A percentile compares a stretch with the other conserved stretches of the same genome.
phyloP scores from a whole-genome alignment of 192 early-diverging fungal species.

The Fimicolochytrium jonesii region DNA sequence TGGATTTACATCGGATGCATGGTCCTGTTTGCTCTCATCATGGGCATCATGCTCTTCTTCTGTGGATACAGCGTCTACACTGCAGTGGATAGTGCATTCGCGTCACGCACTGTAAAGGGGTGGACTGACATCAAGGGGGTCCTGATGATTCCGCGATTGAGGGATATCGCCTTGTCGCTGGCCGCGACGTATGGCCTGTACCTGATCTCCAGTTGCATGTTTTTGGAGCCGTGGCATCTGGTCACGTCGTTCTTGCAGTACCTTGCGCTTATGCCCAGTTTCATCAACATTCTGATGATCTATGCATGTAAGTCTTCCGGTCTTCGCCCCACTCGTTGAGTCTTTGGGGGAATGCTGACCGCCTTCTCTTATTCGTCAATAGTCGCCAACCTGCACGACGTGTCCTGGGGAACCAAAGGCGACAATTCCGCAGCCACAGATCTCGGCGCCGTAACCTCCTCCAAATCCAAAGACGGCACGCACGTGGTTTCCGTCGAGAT shows the following conservation, averaged over 20 bases:
- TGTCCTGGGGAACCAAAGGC: conserved; percentile 96
- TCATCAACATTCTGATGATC: conserved; percentile 88
- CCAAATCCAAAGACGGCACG: conserved; percentile 65
- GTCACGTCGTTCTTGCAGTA: conserved; percentile 86
- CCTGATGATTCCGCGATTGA: conserved; percentile 47
- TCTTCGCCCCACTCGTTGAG: too few relatives aligned
- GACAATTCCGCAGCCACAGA: conserved; percentile 62
- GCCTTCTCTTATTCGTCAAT: too few relatives aligned
- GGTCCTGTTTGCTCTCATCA: conserved; percentile 80
- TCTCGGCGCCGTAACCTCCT: conserved; percentile 73
- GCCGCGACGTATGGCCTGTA: conserved; percentile 80
- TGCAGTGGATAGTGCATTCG: conserved; percentile 2
- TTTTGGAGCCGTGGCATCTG: conserved; percentile 90
- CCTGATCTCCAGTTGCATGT: conserved; percentile 70
- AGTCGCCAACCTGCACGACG: conserved; percentile 90
- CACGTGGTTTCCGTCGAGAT: conserved; percentile 71
- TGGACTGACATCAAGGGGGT: conserved; percentile 5
- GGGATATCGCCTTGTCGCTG: conserved; percentile 77
- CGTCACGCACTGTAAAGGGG: too few relatives aligned
- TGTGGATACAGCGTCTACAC: conserved; percentile 54
- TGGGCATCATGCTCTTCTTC: conserved; percentile 79
- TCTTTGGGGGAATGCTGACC: too few relatives aligned
- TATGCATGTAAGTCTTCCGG: conserved; percentile 77
- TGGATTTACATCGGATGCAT: conserved; percentile 70
- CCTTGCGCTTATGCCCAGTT: conserved; percentile 79